Evolutionary conservation across 495 filamentous ascomycete species (phyloP).

Genomic region (Daldinia childiae): DNA sequence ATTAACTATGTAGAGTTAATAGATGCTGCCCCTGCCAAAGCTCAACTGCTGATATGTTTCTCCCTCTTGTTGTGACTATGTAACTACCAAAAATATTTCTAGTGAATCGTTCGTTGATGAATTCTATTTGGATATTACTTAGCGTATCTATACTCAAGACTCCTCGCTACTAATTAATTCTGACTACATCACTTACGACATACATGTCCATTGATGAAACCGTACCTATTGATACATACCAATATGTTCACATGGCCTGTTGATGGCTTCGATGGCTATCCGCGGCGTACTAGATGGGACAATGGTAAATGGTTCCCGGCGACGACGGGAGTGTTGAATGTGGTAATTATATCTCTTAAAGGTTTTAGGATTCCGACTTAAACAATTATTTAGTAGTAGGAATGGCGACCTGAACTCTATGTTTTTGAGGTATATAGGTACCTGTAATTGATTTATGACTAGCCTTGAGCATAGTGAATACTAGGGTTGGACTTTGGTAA

Average conservation of each 20-base stretch:
- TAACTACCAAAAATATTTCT: neutral
- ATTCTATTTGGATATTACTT: neutral
- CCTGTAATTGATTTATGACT: too few species aligned
- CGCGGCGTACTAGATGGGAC: neutral
- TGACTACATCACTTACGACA: neutral
- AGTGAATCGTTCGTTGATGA: too few species aligned
- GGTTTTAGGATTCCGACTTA: neutral
- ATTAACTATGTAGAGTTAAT: neutral
- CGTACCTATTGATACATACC: neutral
- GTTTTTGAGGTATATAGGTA: neutral
- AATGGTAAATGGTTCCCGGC: neutral
- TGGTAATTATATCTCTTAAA: neutral
- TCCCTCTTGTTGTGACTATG: neutral
- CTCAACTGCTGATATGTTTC: too few species aligned
- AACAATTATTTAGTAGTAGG: neutral
- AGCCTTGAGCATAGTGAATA: too few species aligned
- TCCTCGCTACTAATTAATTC: neutral
- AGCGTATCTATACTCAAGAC: neutral
- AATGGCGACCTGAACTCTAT: neutral
- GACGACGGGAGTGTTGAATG: neutral
- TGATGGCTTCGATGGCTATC: neutral
- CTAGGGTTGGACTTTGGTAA: too few species aligned
- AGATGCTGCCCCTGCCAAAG: neutral
- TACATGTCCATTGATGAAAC: too few species aligned
- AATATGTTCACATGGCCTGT: neutral